Percentiles rank a stretch among this genome's conserved stretches.
Conservation (phyloP, 441 rosid genomes). For the Gossypium davidsonii region DNA sequence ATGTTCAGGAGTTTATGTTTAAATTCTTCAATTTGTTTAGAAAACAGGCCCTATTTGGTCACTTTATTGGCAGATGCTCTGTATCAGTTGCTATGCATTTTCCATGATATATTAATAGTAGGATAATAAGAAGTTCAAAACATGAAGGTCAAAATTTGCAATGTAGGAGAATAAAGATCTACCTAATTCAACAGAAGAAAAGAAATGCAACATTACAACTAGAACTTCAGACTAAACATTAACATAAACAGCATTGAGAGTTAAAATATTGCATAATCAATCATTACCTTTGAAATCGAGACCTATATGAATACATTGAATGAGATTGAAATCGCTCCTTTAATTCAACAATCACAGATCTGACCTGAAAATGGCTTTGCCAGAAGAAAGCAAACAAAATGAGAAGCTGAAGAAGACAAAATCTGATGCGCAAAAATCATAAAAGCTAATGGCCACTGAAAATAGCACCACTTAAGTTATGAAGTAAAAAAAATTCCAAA, state of each 20-base stretch:
- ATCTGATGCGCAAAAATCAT: conserved; percentile 12
- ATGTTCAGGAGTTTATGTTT: not conserved
- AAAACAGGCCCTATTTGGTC: not conserved
- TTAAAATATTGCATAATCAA: conserved; percentile 4
- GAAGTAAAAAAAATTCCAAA: conserved; percentile 3
- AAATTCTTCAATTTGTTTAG: conserved; percentile 9
- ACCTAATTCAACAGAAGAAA: not conserved
- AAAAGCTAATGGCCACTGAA: not conserved
- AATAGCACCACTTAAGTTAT: not conserved
- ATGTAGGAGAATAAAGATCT: not conserved
- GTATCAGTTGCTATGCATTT: not conserved
- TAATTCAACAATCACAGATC: conserved; percentile 90
- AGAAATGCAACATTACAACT: conserved; percentile 9
- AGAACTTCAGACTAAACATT: not conserved
- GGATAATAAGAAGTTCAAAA: not conserved
- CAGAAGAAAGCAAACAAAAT: conserved; percentile 77
- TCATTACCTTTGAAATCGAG: conserved; percentile 83
- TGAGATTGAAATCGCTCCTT: conserved; percentile 90
- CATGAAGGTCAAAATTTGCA: not conserved
- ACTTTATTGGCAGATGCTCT: not conserved
- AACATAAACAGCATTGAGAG: not conserved
- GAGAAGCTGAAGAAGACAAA: conserved; percentile 38
- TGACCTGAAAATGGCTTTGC: conserved; percentile 98
- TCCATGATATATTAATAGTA: not conserved
- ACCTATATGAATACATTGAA: conserved; percentile 92